These are phyloP conservation scores for Claviceps monticola DNA, from an alignment of 2,329 filamentous ascomycete species.

Conservation along the genomic window DNA sequence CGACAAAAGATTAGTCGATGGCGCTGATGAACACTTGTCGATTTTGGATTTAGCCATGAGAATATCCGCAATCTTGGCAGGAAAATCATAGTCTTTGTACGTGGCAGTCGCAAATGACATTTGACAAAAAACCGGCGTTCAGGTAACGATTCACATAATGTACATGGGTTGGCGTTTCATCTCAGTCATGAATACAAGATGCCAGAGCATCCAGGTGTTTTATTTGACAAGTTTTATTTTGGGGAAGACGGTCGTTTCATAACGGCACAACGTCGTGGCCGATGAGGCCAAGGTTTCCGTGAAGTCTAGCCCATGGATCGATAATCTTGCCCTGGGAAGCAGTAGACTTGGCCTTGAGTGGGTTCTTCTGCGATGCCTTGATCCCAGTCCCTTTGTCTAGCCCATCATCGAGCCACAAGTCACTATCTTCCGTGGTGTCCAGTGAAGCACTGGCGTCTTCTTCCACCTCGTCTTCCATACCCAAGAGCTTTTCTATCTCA, in stretches of 20 bases:
- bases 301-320: constrained; percentile 37
- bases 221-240: background rate
- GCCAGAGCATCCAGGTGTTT: background rate
- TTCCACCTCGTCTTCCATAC: constrained; percentile 15
- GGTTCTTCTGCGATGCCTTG: constrained; percentile 1
- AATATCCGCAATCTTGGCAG: constrained; percentile 58
- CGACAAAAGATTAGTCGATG: constrained; percentile 88
- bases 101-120: background rate
- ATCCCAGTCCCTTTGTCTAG: constrained; percentile 8
- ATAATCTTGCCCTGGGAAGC: constrained; percentile 2
- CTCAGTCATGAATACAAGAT: background rate
- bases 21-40: constrained; percentile 85
- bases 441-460: constrained; percentile 11
- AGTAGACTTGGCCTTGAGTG: constrained; percentile 10
- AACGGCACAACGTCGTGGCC: constrained; percentile 19
- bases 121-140: background rate
- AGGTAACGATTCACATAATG: background rate
- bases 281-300: constrained; percentile 41
- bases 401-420: constrained; percentile 23
- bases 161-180: background rate
- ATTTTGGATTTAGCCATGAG: constrained; percentile 75
- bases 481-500: constrained; percentile 36
- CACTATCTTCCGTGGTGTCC: constrained; percentile 13
- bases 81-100: constrained; percentile 15
- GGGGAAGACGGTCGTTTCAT: background rate